Evolutionary conservation across 371 early-diverging fungal genomes (phyloP), one percentile per base, ranked within the genome.

Genomic region (Vairimorpha necatrix): DNA sequence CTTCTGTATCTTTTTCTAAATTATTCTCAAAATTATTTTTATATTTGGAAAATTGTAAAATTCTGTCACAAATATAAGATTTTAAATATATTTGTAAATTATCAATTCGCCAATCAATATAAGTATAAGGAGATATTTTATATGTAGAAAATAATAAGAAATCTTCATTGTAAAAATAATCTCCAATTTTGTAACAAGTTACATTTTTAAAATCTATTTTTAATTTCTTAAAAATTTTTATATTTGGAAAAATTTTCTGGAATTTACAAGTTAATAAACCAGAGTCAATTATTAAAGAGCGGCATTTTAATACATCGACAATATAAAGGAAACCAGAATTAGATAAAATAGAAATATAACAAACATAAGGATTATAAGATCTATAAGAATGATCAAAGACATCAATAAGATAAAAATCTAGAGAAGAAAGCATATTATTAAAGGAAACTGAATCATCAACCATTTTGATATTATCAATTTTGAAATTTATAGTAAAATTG

Each of bases 371-470:
- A 34, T 46, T 69, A 60, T 78, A 84, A 18, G 76, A 72, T 68
- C 82, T 75, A 38, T 82, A 82, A 14, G 34, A 36, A 56, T 84
- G 82, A 20, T 71, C 80, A 69, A 75, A 80, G 18, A 81, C 72
- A 53, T 80, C 80, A 9, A 84, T 53, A 2, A 67, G 54, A 13
- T 74, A 65, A 18, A 46, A 22, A 1, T 66, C 58, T 34, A 79
- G 28, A 0, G 24, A 34, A 2, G 20, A n/a, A 20, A 71, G 54
- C 11, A 80, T n/a, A 2, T 69, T 47, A 13, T 32, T 18, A 13
- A 80, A 53, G 4, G 71, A 26, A 16, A 47, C 68, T 53, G 33
- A 16, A 4, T 39, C 36, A 33, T 77, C 65, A 26, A 80, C 33
- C 26, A 33, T 20, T 46, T 42, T 46, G 6, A 46, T 66, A 39